Conservation (phyloP, 176 grass and related monocot species). For the Paspalum vaginatum region DNA sequence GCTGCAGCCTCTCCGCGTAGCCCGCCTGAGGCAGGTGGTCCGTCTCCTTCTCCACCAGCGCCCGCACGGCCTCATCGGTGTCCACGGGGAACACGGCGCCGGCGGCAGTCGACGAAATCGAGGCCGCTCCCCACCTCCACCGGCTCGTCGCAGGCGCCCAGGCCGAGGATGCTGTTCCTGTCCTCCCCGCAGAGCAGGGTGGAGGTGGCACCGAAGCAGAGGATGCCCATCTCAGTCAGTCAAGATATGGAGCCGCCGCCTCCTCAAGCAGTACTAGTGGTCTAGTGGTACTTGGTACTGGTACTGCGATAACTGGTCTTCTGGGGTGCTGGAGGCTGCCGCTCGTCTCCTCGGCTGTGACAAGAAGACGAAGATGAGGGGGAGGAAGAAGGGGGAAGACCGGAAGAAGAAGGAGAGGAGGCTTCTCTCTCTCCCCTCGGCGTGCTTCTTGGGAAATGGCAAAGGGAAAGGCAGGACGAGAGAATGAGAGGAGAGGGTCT, state of each 20-base stretch:
- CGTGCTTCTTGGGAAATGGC: constrained; percentile 45
- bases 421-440: background rate
- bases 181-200: constrained; percentile 71
- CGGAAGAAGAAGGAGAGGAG: background rate
- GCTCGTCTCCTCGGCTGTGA: background rate
- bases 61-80: constrained; percentile 49
- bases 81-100: constrained; percentile 50
- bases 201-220: constrained; percentile 46
- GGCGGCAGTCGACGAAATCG: constrained; percentile 30
- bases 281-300: background rate
- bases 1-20: constrained; percentile 58
- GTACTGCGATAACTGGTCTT: background rate
- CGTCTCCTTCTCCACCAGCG: constrained; percentile 62
- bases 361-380: constrained; percentile 10
- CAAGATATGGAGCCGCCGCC: constrained; percentile 7
- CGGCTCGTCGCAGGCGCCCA: constrained; percentile 38
- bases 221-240: constrained; percentile 44
- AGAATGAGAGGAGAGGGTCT: constrained; percentile 17
- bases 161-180: constrained; percentile 51
- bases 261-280: background rate
- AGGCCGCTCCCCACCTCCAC: constrained; percentile 32
- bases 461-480: constrained; percentile 20
- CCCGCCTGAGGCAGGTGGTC: constrained; percentile 56
- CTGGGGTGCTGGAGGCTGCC: constrained; percentile 18
- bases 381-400: background rate